Evolutionary conservation across 164 flowering plant species (phyloP), one percentile per base, ranked within the genome.

Genomic region (Taxillus chinensis): DNA sequence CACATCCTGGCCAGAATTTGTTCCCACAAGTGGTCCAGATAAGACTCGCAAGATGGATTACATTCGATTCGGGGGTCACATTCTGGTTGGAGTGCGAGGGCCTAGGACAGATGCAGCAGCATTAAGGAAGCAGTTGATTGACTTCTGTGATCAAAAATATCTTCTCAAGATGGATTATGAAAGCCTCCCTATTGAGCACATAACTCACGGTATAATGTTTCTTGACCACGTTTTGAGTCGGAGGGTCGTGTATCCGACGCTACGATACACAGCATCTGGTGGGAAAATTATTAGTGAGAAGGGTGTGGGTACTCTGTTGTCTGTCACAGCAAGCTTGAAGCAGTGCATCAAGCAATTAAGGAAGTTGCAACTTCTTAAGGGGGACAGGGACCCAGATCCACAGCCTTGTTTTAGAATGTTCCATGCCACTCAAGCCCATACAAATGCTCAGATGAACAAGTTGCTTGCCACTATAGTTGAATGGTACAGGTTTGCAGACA

Each of bases 341-440:
- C 97, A 90, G 60, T 90, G 98, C 75, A 86, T 92, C 42, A 92
- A 73, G 78, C 93, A 82, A 53, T 90, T 92, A 54, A 77, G 98
- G 64, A 92, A 90, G 76, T 66, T 92, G 75, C 79, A 56, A 42
- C 86, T 82, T 79, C 76, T 92, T 14, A 92, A 92, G 73, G 98
- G 98, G 50, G 98, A 92, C 67, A 72, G 95, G 56, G 98, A 92
- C 52, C 98, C 98, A 1, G 98, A 92, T 49, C 98, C 98, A 46
- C 98, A 92, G 62, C 98, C 98, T 57, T 92, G 98, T 78, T 90
- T 92, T 65, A 73, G 97, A 66, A 92, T 92, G 98, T 92, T 92
- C 63, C 98, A 92, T 78, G 98, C 98, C 40, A 90, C 96, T 9
- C 98, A 92, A 73, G 96, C 96, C 48, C 97, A 92, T 71, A 88